Evolutionary conservation across 73 alveolate species (phyloP), one percentile per base, ranked within the genome.

Genomic region (Tetrahymena borealis): DNA sequence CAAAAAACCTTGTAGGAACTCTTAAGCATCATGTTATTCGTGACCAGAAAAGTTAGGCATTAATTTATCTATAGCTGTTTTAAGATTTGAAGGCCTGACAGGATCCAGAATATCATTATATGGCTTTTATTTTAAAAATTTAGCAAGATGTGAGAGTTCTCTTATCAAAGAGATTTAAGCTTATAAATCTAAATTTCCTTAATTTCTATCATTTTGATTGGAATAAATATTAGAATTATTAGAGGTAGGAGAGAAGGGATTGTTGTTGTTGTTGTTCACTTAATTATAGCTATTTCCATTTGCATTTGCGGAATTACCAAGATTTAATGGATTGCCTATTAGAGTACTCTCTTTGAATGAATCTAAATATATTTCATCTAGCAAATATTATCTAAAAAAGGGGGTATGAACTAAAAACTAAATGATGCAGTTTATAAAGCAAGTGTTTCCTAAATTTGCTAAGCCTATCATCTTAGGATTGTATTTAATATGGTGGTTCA

Each of bases 381-480:
- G 77, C 33, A 95, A 90, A 78, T 91, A 95, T 32, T 94, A 60
- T 39, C 91, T 92, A 28, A 95, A 90, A 35, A 95, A 90, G 9
- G 97, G 98, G 31, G 98, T 96, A 38, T 96, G 97, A 32, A 96
- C 77, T 15, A 97, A 93, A 90, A 97, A 96, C 79, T 97, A 96
- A 28, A 96, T 13, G 9, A 97, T 96, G 24, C 97, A 91, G 79
- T 97, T 97, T 1, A 95, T 94, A 40, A 94, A 97, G 95, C 99
- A 97, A 6, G 99, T 96, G 39, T 97, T 97, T 11, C 98, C 98
- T 43, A 97, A 90, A 93, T 97, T 97, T 18, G 78, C 94, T 13
- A 97, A 94, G 8, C 99, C 99, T 1, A 78, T 33, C 31, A 39
- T 60, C 35, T 85, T 90, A 13, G 93, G 93, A 85, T 78, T 93